These are phyloP conservation scores for Pseudonitzschia delicatissima DNA, from an alignment of 108 stramenopile species.

Conservation along the genomic window DNA sequence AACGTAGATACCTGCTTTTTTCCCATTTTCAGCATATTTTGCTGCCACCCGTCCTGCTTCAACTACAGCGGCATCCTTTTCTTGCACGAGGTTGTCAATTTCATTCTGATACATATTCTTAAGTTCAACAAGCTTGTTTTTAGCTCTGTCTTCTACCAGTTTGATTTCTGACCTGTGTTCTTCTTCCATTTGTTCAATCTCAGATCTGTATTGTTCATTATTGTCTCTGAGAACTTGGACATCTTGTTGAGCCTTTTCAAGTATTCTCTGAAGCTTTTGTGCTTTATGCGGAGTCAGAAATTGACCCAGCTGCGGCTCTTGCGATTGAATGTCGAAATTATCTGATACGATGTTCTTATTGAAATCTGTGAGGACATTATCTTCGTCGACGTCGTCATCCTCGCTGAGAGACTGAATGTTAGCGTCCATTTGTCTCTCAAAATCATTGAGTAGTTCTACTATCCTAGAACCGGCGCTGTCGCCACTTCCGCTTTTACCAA, in stretches of 20 bases:
- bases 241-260: conserved; percentile 22
- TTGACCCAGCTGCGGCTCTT: background rate
- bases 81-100: conserved; percentile 14
- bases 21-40: conserved; percentile 17
- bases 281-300: conserved; percentile 7
- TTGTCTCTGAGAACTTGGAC: conserved; percentile 30
- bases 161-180: conserved; percentile 36
- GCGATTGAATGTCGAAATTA: background rate
- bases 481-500: background rate
- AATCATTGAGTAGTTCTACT: conserved; percentile 16
- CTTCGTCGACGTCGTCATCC: conserved; percentile 6
- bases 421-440: conserved; percentile 25
- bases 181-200: conserved; percentile 38
- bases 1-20: conserved; percentile 13
- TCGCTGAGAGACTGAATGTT: background rate
- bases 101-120: conserved; percentile 24
- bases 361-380: conserved; percentile 10
- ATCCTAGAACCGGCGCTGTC: conserved; percentile 11
- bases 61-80: conserved; percentile 36
- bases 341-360: conserved; percentile 1
- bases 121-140: conserved; percentile 20
- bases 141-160: conserved; percentile 22
- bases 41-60: conserved; percentile 29
- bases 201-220: conserved; percentile 24
- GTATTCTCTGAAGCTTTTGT: conserved; percentile 14